A percentile compares a stretch with the other conserved stretches of the same genome.
Conservation (phyloP, 2,329 filamentous ascomycete genomes). For the Botryotinia calthae region DNA sequence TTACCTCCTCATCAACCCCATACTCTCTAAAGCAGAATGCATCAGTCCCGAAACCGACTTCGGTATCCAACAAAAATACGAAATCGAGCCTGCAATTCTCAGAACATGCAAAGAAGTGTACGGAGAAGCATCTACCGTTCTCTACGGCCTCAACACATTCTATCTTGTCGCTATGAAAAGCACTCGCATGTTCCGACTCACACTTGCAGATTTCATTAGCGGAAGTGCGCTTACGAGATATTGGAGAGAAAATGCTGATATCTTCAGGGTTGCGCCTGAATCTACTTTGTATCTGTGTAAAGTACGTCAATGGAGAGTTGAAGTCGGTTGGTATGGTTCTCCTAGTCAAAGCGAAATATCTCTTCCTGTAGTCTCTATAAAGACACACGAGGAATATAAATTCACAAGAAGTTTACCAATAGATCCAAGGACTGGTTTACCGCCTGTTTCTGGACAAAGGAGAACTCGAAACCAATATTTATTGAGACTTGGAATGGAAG, state of each 20-base stretch:
- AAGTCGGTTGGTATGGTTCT: neutral
- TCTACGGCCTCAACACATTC: neutral
- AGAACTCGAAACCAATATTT: slow-evolving; percentile 2
- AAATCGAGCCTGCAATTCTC: neutral
- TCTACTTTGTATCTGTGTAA: neutral
- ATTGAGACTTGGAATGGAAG: neutral
- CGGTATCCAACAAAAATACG: neutral
- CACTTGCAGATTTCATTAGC: neutral
- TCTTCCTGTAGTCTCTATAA: neutral
- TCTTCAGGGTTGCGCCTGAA: neutral
- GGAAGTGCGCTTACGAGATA: neutral
- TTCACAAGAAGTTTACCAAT: neutral
- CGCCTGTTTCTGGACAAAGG: neutral
- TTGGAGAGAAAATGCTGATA: neutral
- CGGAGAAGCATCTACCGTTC: neutral
- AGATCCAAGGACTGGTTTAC: neutral
- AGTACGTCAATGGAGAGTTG: neutral
- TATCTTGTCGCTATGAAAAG: neutral
- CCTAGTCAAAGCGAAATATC: neutral
- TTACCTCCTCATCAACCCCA: neutral
- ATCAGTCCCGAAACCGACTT: neutral
- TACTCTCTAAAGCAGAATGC: neutral
- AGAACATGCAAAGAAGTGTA: neutral
- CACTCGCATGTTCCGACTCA: neutral
- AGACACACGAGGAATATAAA: neutral